Percentiles rank a stretch among this genome's conserved stretches.
Evolutionary conservation across 2,329 filamentous ascomycete species (phyloP).

Genomic region (Arthrobotrys sinensis): DNA sequence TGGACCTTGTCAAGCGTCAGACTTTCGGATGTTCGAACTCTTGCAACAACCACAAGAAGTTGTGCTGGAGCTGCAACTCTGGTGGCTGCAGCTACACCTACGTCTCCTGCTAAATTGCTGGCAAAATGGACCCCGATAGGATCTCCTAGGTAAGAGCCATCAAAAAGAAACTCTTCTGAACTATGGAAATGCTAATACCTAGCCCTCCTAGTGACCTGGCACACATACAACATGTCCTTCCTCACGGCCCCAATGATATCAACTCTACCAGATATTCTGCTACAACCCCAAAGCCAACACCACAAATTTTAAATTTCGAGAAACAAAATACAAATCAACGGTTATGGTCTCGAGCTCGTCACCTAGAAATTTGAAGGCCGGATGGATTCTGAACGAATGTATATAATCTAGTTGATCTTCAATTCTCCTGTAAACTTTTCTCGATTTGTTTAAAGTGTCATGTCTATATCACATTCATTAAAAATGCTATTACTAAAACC

Average conservation of each 20-base stretch:
- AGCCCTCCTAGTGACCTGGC: background rate
- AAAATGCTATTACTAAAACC: background rate
- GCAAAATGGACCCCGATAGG: background rate
- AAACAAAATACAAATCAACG: background rate
- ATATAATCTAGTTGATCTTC: background rate
- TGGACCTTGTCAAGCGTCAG: conserved; percentile 48
- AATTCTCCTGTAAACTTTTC: conserved; percentile 11
- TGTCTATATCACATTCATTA: conserved; percentile 11
- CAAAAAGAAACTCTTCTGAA: background rate
- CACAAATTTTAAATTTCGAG: background rate
- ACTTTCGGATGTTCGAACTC: conserved; percentile 35
- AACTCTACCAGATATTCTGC: background rate
- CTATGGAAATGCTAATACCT: background rate
- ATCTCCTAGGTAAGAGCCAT: background rate
- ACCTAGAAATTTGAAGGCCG: background rate
- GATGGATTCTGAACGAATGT: conserved; percentile 1
- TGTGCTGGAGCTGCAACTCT: conserved; percentile 52
- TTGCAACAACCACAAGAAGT: conserved; percentile 33
- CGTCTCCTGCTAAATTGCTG: conserved; percentile 20
- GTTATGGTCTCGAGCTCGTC: background rate
- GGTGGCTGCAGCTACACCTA: conserved; percentile 46
- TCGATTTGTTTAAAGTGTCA: background rate
- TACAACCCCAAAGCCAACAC: background rate
- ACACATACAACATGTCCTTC: background rate
- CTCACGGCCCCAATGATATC: background rate